Conservation (phyloP, 805 yeast genomes). For the Starmerella asiatica region DNA sequence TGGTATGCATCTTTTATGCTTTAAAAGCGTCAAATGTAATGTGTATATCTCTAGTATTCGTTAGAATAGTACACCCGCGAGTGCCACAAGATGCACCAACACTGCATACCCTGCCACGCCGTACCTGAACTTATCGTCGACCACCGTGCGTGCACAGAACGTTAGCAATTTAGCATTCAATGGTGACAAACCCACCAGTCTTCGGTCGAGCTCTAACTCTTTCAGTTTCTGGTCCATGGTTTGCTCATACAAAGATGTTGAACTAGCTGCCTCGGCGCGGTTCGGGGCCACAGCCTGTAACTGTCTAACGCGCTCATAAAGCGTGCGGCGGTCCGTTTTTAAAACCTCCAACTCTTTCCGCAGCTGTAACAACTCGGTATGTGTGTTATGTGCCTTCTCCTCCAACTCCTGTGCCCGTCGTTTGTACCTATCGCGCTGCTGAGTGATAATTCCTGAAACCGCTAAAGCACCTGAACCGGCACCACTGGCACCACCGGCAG, state of each 20-base stretch:
- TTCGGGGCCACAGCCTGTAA: conserved; percentile 12
- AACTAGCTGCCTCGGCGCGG: background rate
- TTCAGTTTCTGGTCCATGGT: conserved; percentile 79
- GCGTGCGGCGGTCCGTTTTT: conserved; percentile 59
- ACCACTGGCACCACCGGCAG: conserved; percentile 16
- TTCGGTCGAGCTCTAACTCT: conserved; percentile 61
- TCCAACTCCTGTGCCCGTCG: conserved; percentile 73
- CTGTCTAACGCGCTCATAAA: conserved; percentile 52
- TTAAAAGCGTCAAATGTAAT: background rate
- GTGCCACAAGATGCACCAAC: conserved; percentile 52
- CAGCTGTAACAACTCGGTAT: conserved; percentile 41
- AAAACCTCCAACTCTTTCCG: conserved; percentile 50
- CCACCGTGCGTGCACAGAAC: conserved; percentile 25
- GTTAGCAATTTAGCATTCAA: conserved; percentile 53
- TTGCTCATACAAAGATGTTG: conserved; percentile 50
- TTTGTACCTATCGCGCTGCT: conserved; percentile 89
- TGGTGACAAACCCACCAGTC: conserved; percentile 57
- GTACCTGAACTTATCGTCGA: conserved; percentile 12
- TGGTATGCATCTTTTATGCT: background rate
- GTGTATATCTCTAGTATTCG: background rate
- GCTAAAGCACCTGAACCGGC: conserved; percentile 21
- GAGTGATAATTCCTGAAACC: conserved; percentile 65
- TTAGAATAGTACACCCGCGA: conserved; percentile 3
- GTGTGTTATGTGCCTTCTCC: conserved; percentile 55
- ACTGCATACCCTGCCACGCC: conserved; percentile 46